Percentiles rank a stretch among this genome's conserved stretches.
Evolutionary conservation across 2,329 filamentous ascomycete species (phyloP).

Genomic region (Xylariales sp.): DNA sequence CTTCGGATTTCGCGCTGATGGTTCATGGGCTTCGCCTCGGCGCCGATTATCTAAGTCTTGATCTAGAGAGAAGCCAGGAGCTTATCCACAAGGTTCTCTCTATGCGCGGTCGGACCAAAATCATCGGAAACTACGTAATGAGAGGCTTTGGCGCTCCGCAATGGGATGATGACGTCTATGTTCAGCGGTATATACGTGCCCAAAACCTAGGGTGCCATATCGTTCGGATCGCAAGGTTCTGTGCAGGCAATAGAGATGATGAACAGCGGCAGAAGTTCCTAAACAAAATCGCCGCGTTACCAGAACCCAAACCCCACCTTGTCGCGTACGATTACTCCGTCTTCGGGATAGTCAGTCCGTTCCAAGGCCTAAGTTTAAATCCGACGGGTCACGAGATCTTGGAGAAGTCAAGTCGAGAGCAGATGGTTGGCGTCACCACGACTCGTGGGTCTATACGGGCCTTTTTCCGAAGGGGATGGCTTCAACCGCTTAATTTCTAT

Average conservation of each 20-base stretch:
- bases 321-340: slow-evolving; percentile 60
- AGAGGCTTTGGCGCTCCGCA: slow-evolving; percentile 58
- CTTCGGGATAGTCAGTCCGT: slow-evolving; percentile 55
- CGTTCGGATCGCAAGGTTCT: slow-evolving; percentile 70
- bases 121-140: slow-evolving; percentile 68
- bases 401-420: slow-evolving; percentile 54
- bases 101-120: slow-evolving; percentile 66
- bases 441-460: slow-evolving; percentile 66
- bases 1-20: slow-evolving; percentile 66
- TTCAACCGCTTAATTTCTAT: slow-evolving; percentile 75
- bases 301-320: slow-evolving; percentile 62
- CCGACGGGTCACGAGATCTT: slow-evolving; percentile 61
- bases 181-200: slow-evolving; percentile 65
- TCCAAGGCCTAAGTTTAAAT: slow-evolving; percentile 63
- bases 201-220: slow-evolving; percentile 69
- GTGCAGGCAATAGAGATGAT: slow-evolving; percentile 65
- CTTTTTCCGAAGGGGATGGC: slow-evolving; percentile 69
- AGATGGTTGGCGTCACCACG: slow-evolving; percentile 63
- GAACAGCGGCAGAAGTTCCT: slow-evolving; percentile 62
- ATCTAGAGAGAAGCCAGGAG: slow-evolving; percentile 66
- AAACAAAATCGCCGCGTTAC: slow-evolving; percentile 58
- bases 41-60: slow-evolving; percentile 73
- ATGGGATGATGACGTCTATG: slow-evolving; percentile 67
- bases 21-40: slow-evolving; percentile 73
- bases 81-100: slow-evolving; percentile 62